A percentile compares a stretch with the other conserved stretches of the same genome.
Evolutionary conservation across 805 yeast genomes (phyloP).

Genomic region (Myxozyma melibiosi): DNA sequence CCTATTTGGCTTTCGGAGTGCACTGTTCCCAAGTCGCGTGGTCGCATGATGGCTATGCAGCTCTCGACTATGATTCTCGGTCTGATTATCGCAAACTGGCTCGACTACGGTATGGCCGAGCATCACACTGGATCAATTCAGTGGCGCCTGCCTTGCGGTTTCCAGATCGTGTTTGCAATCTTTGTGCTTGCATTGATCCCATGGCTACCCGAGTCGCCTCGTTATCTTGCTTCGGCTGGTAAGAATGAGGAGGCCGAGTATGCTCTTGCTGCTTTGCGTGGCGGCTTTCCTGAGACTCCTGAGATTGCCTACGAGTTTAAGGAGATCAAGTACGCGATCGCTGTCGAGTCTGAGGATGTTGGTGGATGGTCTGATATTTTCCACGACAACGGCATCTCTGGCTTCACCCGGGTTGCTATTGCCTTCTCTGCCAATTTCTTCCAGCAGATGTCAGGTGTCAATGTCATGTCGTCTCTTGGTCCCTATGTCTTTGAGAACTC

Average conservation of each 20-base stretch:
- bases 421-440: slow-evolving; percentile 50
- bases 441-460: slow-evolving; percentile 48
- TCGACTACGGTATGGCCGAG: slow-evolving; percentile 64
- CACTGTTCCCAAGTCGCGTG: slow-evolving; percentile 76
- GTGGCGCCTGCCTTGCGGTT: slow-evolving; percentile 56
- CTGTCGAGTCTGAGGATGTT: slow-evolving; percentile 19
- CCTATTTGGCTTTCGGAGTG: slow-evolving; percentile 67
- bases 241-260: slow-evolving; percentile 55
- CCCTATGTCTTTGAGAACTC: slow-evolving; percentile 32
- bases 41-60: slow-evolving; percentile 67
- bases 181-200: slow-evolving; percentile 54
- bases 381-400: slow-evolving; percentile 48
- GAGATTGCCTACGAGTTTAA: slow-evolving; percentile 13
- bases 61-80: slow-evolving; percentile 70
- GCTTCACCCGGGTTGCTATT: slow-evolving; percentile 50
- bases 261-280: slow-evolving; percentile 74
- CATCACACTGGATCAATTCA: slow-evolving; percentile 7
- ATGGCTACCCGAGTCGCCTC: slow-evolving; percentile 75
- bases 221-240: slow-evolving; percentile 64
- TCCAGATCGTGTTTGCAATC: slow-evolving; percentile 62
- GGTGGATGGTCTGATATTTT: slow-evolving; percentile 32
- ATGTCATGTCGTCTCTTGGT: slow-evolving; percentile 36
- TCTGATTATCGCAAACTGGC: slow-evolving; percentile 68
- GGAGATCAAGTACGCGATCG: slow-evolving; percentile 22
- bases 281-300: slow-evolving; percentile 45